Conservation (phyloP, 768 basidiomycete species). For the Cubamyces lactineus region DNA sequence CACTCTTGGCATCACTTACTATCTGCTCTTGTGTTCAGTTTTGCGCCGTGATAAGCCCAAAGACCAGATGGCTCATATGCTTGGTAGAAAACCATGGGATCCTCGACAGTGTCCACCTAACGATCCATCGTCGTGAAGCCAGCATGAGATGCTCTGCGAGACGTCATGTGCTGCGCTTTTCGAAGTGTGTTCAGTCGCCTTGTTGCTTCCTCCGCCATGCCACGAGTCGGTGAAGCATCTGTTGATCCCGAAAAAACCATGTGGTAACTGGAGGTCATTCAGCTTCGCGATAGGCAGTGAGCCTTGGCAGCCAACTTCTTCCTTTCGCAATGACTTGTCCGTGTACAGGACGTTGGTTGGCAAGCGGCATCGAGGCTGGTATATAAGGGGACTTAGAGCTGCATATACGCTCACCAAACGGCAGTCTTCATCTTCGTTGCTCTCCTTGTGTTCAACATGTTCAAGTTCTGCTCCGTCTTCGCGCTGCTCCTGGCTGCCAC, state of each 20-base stretch:
- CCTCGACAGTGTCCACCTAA: background rate
- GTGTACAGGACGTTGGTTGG: no score
- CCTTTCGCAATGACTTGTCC: no score
- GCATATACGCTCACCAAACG: no score
- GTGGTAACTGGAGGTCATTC: no score
- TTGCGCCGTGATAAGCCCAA: background rate
- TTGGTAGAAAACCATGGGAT: background rate
- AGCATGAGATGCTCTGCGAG: background rate
- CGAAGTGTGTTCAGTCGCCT: background rate
- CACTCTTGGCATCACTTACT: slow-evolving; percentile 2
- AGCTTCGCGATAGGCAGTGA: background rate
- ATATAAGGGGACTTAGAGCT: no score
- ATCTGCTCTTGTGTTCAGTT: background rate
- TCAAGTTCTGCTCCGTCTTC: slow-evolving; percentile 17
- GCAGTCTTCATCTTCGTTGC: background rate
- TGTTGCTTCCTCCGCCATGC: background rate
- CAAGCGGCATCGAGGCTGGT: no score
- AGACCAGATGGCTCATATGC: background rate
- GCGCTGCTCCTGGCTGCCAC: slow-evolving; percentile 15
- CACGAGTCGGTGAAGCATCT: background rate
- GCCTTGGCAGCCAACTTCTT: background rate
- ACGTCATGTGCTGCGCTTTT: background rate
- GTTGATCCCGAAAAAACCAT: no score
- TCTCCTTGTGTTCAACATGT: slow-evolving; percentile 6
- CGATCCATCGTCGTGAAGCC: background rate